These are phyloP conservation scores for Ilex aquifolium DNA, from an alignment of 257 asterid species.

Conservation along the genomic window DNA sequence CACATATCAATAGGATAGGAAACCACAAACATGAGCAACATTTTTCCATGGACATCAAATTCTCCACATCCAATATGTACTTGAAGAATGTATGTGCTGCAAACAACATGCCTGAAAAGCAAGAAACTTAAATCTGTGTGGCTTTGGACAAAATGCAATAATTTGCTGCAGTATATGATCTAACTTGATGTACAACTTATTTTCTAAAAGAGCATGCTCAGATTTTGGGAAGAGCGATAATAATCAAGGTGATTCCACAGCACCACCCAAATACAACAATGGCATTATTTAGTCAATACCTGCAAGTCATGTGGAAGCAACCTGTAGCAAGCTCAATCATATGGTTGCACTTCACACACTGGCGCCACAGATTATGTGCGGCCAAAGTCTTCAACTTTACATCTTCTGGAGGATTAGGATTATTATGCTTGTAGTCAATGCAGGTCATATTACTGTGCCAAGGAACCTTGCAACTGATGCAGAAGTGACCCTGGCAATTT, in stretches of 20 bases:
- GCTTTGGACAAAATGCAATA: too few relatives aligned
- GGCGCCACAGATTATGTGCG: conserved; percentile 47
- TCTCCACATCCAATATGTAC: too few relatives aligned
- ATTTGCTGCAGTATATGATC: too few relatives aligned
- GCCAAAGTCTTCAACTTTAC: conserved; percentile 49
- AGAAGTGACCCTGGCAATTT: conserved; percentile 45
- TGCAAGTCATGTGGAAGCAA: conserved; percentile 67
- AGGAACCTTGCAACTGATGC: conserved; percentile 64
- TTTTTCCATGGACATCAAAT: too few relatives aligned
- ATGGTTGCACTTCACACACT: conserved; percentile 56
- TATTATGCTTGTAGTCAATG: conserved; percentile 28
- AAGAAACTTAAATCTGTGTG: too few relatives aligned
- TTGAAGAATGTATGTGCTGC: too few relatives aligned
- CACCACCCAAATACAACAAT: background rate
- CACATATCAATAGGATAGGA: too few relatives aligned
- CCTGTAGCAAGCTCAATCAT: conserved; percentile 58
- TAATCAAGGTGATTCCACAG: background rate
- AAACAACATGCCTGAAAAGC: too few relatives aligned
- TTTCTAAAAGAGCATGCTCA: too few relatives aligned
- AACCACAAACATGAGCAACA: too few relatives aligned
- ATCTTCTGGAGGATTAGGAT: conserved; percentile 52
- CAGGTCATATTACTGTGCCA: conserved; percentile 66
- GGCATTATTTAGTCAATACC: conserved; percentile 29
- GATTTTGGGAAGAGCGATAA: background rate
- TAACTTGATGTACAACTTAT: too few relatives aligned